Base-by-base conservation (phyloP, 2,329 filamentous ascomycete genomes). In the Aspergillus sp. region DNA sequence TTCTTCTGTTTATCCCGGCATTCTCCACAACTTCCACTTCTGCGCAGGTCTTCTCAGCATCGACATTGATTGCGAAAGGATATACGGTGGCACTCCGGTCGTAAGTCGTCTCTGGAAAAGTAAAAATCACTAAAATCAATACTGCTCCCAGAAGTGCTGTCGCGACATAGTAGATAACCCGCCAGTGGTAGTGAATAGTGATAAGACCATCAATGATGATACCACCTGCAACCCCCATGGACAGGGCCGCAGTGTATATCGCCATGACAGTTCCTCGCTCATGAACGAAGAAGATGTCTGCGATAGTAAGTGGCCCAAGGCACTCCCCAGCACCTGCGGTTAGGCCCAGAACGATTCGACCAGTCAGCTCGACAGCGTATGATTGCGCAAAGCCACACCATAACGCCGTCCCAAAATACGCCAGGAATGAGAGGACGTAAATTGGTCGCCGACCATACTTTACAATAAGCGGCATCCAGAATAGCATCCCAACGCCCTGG, bases 311-410 rank as follows among this genome's bases (percentile, higher is more conserved):
- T 0, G 82, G 82, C 1, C 79, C 74, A 3, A 78, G 60, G 59
- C 70, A 74, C 61, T 86, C 84, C 1, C 80, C 83, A 8, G 83
- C 80, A 1, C 83, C 84, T 0, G 82, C 75, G 0, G 80, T 82
- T 47, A 85, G 78, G 5, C 84, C 74, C 70, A 15, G 74, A 36
- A 70, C 23, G n/a, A 68, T 63, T 10, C 70, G 48, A 1, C 59
- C 60, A 10, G 61, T 60, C 23, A 71, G 39, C 8, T 70, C 58
- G 3, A 68, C 67, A 0, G 71, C 72, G 53, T 75, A 69, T 21
- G 66, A 61, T 0, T 70, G 77, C 1, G 70, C 75, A 41, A 71
- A 63, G 1, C 75, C 77, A 51, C 75, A 75, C 19, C 78, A 68
- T 1, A 78, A 67, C 0, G 71, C 67, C 1, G 70, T 71, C 4